Evolutionary conservation across 495 filamentous ascomycete species (phyloP), one percentile per base, ranked within the genome.

Genomic region (Staphylotrichum longicolle): DNA sequence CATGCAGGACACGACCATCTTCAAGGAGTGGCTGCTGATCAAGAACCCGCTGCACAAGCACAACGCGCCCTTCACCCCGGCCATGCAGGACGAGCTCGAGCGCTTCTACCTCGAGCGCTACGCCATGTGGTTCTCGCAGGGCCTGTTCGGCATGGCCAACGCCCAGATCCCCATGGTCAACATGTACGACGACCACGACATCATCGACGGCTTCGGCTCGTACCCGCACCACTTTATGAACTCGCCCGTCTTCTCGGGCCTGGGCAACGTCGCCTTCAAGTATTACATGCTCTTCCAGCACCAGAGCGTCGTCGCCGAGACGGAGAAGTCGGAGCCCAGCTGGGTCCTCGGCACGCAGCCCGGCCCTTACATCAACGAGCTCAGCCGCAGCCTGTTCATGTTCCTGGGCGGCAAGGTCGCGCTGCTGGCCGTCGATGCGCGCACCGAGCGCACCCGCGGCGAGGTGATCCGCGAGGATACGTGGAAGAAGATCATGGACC

Each of bases 261-360:
- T 98, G 44, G 94, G 94, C 9, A 87, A 87, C 51, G 85, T 97
- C 51, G 94, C 93, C 2, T 96, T 93, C 80, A 98, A 98, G 71
- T 97, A 97, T 69, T 98, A 98, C 68, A 86, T 98, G 85, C 81
- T 98, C 7, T 98, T 98, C 77, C 94, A 98, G 73, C 94, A 98
- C 68, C 94, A 98, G 72, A 94, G 87, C 66, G 78, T 93, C 27
- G 79, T 82, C 0, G 84, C 88, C 14, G 93, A 97, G 73, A 88
- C 84, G 1, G 85, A 92, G 64, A 76, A 83, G 58, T 82, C 90
- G 14, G 94, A 98, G 71, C 91, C 93, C 8, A 96, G 89, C 71
- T 98, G 95, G 95, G 72, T 92, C 34, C 78, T 97, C 14, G 94
- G 94, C 32, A 77, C 81, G 37, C 73, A 80, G 15, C 89, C 87